Conservation (phyloP, 768 basidiomycete genomes). For the Neoboletus brunneissimus region DNA sequence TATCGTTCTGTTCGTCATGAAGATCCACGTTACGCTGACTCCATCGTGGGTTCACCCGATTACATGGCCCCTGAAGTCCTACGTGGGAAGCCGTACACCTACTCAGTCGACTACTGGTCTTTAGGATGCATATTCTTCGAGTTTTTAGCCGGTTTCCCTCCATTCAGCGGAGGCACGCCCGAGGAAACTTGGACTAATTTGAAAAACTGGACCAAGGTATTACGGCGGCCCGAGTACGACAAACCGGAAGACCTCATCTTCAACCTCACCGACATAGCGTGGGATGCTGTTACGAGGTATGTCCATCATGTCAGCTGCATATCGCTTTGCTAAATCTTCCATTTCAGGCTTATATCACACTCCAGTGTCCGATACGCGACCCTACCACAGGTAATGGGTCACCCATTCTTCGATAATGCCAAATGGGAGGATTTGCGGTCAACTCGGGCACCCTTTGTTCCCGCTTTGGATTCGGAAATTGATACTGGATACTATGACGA, state of each 20-base stretch:
- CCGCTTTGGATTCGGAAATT: slow-evolving; percentile 88
- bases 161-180: slow-evolving; percentile 92
- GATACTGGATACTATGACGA: slow-evolving; percentile 97
- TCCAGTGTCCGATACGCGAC: slow-evolving; percentile 76
- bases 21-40: slow-evolving; percentile 93
- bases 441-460: slow-evolving; percentile 85
- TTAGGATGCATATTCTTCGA: slow-evolving; percentile 98
- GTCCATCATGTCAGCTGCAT: slow-evolving; percentile 12
- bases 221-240: slow-evolving; percentile 93
- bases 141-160: slow-evolving; percentile 94
- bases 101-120: slow-evolving; percentile 98
- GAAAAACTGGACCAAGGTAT: slow-evolving; percentile 94
- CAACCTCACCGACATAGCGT: slow-evolving; percentile 89
- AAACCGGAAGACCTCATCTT: slow-evolving; percentile 95
- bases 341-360: slow-evolving; percentile 77
- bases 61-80: slow-evolving; percentile 98
- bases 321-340: background rate
- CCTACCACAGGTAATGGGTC: slow-evolving; percentile 64
- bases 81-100: slow-evolving; percentile 91
- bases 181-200: slow-evolving; percentile 99
- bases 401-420: slow-evolving; percentile 79
- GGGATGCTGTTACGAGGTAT: slow-evolving; percentile 89
- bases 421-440: slow-evolving; percentile 80
- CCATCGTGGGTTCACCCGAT: slow-evolving; percentile 96
- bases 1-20: slow-evolving; percentile 90